Evolutionary conservation across 179 eudicot species (phyloP).

Genomic region (Heliamphora pulchella): DNA sequence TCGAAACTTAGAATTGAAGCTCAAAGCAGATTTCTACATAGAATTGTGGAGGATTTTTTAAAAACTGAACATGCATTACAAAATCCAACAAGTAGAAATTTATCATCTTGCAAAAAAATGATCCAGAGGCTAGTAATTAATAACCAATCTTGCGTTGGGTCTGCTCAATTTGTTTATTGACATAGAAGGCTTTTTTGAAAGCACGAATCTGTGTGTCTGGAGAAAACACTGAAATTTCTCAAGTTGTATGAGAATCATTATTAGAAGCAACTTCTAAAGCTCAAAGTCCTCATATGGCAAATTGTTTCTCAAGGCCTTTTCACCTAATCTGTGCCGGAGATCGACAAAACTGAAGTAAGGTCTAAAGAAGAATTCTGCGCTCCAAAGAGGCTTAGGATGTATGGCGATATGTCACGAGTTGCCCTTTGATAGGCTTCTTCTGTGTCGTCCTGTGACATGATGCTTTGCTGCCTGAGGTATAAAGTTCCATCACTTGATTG

Average conservation of each 20-base stretch:
- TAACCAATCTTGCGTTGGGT: too few relatives aligned
- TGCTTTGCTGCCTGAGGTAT: conserved; percentile 4
- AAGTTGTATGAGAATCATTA: too few relatives aligned
- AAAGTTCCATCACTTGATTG: conserved; percentile 12
- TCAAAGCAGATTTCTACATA: conserved; percentile 35
- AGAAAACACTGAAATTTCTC: too few relatives aligned
- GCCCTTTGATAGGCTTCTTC: too few relatives aligned
- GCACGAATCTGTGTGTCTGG: too few relatives aligned
- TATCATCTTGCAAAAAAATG: too few relatives aligned
- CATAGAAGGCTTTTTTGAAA: too few relatives aligned
- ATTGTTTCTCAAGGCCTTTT: conserved; percentile 18
- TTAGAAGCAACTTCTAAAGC: too few relatives aligned
- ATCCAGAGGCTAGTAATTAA: too few relatives aligned
- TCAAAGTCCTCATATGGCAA: too few relatives aligned
- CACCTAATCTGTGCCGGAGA: conserved; percentile 34
- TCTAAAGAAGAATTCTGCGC: conserved; percentile 20
- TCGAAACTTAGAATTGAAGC: conserved; percentile 43
- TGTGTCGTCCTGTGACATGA: neutral
- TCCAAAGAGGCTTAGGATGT: conserved; percentile 26
- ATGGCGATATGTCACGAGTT: neutral
- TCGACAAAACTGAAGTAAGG: conserved; percentile 23
- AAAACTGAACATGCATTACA: neutral
- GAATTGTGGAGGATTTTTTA: conserved; percentile 27
- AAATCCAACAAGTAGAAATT: conserved; percentile 11
- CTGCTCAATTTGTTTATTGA: too few relatives aligned